Percentiles rank a stretch among this genome's conserved stretches.
Conservation (phyloP, 768 basidiomycete genomes). For the Rhodotorula diobovata region DNA sequence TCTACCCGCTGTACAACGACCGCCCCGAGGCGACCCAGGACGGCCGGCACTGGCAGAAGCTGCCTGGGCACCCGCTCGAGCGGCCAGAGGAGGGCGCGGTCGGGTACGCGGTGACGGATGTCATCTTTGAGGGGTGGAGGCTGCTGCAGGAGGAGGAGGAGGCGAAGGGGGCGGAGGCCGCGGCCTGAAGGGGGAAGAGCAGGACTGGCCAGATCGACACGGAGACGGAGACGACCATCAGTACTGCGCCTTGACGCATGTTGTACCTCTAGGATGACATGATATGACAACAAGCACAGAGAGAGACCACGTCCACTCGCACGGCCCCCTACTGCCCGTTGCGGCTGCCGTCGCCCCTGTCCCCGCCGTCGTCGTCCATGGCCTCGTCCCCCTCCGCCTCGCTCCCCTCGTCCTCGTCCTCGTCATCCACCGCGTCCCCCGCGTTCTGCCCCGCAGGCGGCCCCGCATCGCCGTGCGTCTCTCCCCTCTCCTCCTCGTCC, state of each 20-base stretch:
- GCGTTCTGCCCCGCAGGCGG: constrained; percentile 36
- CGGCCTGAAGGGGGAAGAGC: background rate
- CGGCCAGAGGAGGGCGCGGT: constrained; percentile 19
- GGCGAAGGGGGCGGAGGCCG: background rate
- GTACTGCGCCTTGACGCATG: too few relatives aligned
- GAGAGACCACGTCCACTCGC: background rate
- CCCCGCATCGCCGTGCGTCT: constrained; percentile 31
- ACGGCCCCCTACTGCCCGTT: too few relatives aligned
- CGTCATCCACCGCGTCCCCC: constrained; percentile 15
- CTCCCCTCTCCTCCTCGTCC: constrained; percentile 14
- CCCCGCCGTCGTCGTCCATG: background rate
- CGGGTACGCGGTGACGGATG: background rate
- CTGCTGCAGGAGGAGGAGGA: background rate
- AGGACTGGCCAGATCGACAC: too few relatives aligned
- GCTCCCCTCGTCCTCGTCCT: background rate
- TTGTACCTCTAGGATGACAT: too few relatives aligned
- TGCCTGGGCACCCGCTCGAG: background rate
- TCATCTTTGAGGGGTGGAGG: constrained; percentile 15
- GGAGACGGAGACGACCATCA: too few relatives aligned
- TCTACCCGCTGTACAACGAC: constrained; percentile 19
- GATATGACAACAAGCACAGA: background rate
- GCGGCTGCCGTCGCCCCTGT: too few relatives aligned
- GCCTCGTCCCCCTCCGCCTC: constrained; percentile 13
- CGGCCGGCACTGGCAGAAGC: constrained; percentile 12
- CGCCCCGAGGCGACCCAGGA: constrained; percentile 8